phyloP scores from a whole-genome alignment of 2,329 filamentous ascomycete species.

The Orbilia brochopaga region DNA sequence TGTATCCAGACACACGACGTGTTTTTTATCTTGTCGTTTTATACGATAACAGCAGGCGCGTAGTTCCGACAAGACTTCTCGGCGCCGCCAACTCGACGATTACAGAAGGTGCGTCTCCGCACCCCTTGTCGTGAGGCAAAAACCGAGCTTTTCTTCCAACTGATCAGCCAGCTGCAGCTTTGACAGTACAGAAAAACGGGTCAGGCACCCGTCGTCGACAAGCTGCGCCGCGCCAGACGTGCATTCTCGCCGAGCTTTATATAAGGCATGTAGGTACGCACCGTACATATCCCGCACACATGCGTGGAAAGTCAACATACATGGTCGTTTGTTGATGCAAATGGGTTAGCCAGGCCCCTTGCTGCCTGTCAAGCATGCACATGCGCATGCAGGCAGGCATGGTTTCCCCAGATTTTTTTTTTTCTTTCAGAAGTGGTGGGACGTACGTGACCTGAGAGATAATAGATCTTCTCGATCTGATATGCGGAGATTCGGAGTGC shows the following conservation, averaged over 20 bases:
- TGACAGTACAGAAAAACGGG: slow-evolving; percentile 25
- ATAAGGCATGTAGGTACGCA: slow-evolving; percentile 19
- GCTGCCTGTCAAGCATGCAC: neutral
- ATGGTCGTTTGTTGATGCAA: too few relatives aligned
- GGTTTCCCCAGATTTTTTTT: slow-evolving; percentile 47
- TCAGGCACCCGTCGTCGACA: slow-evolving; percentile 35
- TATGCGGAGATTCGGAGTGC: slow-evolving; percentile 28
- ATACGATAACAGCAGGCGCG: slow-evolving; percentile 44
- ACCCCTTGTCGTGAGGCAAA: slow-evolving; percentile 3
- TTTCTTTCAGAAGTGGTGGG: slow-evolving; percentile 7
- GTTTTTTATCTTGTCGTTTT: slow-evolving; percentile 19
- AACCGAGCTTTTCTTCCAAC: slow-evolving; percentile 44
- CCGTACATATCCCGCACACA: too few relatives aligned
- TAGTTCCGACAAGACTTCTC: slow-evolving; percentile 47
- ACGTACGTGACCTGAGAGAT: neutral
- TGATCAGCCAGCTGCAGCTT: slow-evolving; percentile 33
- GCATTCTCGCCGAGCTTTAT: slow-evolving; percentile 37
- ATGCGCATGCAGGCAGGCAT: slow-evolving; percentile 11
- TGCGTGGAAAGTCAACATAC: too few relatives aligned
- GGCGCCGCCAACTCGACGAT: slow-evolving; percentile 37
- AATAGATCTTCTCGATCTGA: slow-evolving; percentile 31
- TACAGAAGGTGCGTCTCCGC: slow-evolving; percentile 41
- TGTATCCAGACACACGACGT: neutral
- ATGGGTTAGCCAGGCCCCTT: too few relatives aligned
- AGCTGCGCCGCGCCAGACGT: slow-evolving; percentile 10